phyloP scores from a whole-genome alignment of 805 yeast genomes.

The Kazachstania martiniae region DNA sequence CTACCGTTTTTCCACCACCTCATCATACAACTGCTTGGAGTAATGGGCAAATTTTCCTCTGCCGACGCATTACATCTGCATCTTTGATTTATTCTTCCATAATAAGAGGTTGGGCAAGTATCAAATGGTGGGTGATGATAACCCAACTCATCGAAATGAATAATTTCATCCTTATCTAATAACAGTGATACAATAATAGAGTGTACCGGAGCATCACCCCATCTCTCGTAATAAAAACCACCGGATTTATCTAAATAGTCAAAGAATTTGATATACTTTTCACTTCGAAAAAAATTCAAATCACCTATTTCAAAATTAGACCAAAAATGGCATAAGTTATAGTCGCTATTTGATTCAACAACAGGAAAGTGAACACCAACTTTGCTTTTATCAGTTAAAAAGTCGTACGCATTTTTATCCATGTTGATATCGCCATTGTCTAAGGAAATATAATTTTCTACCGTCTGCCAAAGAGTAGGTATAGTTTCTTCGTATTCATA shows the following conservation, averaged over 20 bases:
- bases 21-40: constrained; percentile 50
- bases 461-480: constrained; percentile 73
- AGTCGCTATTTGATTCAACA: constrained; percentile 37
- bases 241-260: constrained; percentile 54
- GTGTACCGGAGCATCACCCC: constrained; percentile 97
- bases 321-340: constrained; percentile 83
- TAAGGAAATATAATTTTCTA: constrained; percentile 48
- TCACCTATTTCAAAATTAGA: constrained; percentile 74
- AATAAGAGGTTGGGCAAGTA: constrained; percentile 47
- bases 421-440: constrained; percentile 37
- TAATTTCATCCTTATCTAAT: constrained; percentile 48
- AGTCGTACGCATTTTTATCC: constrained; percentile 20
- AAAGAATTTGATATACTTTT: constrained; percentile 52
- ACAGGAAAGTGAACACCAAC: constrained; percentile 33
- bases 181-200: constrained; percentile 56
- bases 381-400: constrained; percentile 45
- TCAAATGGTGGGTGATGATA: constrained; percentile 64
- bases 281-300: constrained; percentile 58
- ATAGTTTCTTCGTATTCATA: constrained; percentile 80
- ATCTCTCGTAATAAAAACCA: constrained; percentile 77
- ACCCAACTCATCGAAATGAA: constrained; percentile 74
- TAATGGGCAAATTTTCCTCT: constrained; percentile 34
- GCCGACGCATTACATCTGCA: constrained; percentile 49
- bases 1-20: constrained; percentile 77
- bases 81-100: constrained; percentile 40